Base-by-base conservation (phyloP, 1,284 basidiomycete species). In the Puccinia polysora region DNA sequence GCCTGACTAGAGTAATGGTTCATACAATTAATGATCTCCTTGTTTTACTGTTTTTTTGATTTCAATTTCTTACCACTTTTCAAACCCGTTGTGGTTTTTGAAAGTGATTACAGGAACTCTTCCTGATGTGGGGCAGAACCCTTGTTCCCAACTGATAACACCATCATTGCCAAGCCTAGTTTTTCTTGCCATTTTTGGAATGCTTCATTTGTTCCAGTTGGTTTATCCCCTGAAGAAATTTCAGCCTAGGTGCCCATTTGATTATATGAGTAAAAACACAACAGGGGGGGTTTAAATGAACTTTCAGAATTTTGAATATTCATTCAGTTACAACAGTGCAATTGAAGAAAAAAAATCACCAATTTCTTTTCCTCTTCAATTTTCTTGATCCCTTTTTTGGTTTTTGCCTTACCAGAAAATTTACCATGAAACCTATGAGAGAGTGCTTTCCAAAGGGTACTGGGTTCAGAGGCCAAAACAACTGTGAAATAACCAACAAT, bases 371-470 rank as follows among this genome's bases (percentile, higher is more conserved):
- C 67, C 30, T 70, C 56, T 52, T 60, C 56, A 38, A 60, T 70
- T 52, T 70, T 70, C 34, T 70, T 70, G 28, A 70, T 70, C 12
- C 67, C 10, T 47, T 70, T 70, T 34, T 70, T 56, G 18, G 67
- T 70, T 32, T 70, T 70, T 15, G 67, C 67, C 43, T 70, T 70
- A 8, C 67, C 67, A 50, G 56, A 60, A 50, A 55, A 55, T 62
- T 70, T 70, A 40, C 67, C 67, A 70, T 70, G 67, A 62, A 70
- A 70, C 49, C 60, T 70, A 25, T 70, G 67, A 38, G 56, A 60
- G n/a, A 70, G 58, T 20, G 67, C 67, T 47, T 81, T 81, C 80
- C 80, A 81, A 25, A n/a, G n/a, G n/a, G n/a, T n/a, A n/a, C n/a
- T n/a, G n/a, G n/a, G n/a, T n/a, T n/a, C n/a, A n/a, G n/a, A n/a